These are phyloP conservation scores for Sphagnurus paluster DNA, from an alignment of 1,284 basidiomycete species.

Conservation along the genomic window DNA sequence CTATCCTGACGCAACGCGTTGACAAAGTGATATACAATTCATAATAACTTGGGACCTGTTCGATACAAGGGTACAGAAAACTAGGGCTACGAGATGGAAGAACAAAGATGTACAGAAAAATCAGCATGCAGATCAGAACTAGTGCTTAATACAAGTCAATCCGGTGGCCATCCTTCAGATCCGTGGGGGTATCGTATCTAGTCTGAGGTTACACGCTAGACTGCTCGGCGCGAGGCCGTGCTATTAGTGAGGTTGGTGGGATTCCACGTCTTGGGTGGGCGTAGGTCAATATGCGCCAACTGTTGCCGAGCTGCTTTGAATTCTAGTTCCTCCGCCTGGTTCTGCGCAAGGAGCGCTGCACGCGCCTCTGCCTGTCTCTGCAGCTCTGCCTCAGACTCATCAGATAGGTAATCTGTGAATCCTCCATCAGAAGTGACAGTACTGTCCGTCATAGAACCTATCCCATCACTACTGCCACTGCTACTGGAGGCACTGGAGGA, in stretches of 20 bases:
- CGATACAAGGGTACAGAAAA: slow-evolving; percentile 15
- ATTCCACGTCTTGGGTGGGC: slow-evolving; percentile 74
- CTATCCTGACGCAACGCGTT: slow-evolving; percentile 13
- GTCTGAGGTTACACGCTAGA: slow-evolving; percentile 7
- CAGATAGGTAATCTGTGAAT: slow-evolving; percentile 82
- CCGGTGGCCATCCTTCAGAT: slow-evolving; percentile 9
- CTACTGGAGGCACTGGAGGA: slow-evolving; percentile 59
- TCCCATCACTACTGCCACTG: slow-evolving; percentile 56
- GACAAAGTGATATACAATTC: neutral
- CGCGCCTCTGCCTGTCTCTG: slow-evolving; percentile 78
- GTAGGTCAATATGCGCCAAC: slow-evolving; percentile 68
- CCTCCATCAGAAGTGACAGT: slow-evolving; percentile 80
- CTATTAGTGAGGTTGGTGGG: slow-evolving; percentile 51
- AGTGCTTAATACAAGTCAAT: slow-evolving; percentile 5
- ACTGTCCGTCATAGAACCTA: slow-evolving; percentile 60
- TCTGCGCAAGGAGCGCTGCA: slow-evolving; percentile 73
- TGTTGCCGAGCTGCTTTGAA: slow-evolving; percentile 76
- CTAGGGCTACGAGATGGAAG: slow-evolving; percentile 8
- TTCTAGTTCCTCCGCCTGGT: slow-evolving; percentile 74
- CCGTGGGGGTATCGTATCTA: slow-evolving; percentile 8
- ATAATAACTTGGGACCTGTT: slow-evolving; percentile 8
- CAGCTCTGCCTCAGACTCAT: slow-evolving; percentile 80
- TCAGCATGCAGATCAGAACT: slow-evolving; percentile 8
- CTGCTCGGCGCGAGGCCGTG: slow-evolving; percentile 18
- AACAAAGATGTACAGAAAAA: slow-evolving; percentile 14